These are phyloP conservation scores for Diaporthe vaccinii DNA, from an alignment of 2,329 filamentous ascomycete species.

Conservation along the genomic window DNA sequence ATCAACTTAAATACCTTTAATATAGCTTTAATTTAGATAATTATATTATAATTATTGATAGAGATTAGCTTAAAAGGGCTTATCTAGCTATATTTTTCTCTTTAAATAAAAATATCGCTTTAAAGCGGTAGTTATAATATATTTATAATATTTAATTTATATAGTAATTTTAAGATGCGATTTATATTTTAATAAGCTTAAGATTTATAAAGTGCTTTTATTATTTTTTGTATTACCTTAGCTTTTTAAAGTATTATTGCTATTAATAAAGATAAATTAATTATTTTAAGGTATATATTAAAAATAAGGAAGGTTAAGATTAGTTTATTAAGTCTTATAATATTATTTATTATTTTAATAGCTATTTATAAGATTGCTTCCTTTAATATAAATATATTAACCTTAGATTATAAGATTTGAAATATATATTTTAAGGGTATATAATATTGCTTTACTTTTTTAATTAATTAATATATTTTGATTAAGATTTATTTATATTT, in stretches of 20 bases:
- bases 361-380: not conserved
- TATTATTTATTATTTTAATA: not conserved
- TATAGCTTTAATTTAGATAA: not conserved
- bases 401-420: not conserved
- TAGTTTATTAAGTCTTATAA: not conserved
- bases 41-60: not conserved
- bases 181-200: not conserved
- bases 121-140: not conserved
- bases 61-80: not conserved
- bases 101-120: not conserved
- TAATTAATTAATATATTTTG: not conserved
- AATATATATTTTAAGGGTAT: not conserved
- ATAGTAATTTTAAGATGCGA: not conserved
- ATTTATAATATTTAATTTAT: not conserved
- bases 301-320: not conserved
- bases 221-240: no score
- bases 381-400: not conserved
- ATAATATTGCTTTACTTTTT: not conserved
- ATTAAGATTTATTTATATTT: not conserved
- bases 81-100: not conserved
- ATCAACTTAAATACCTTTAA: not conserved
- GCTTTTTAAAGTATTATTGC: not conserved
- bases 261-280: not conserved
- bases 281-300: not conserved
- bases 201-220: not conserved